Percentiles rank a stretch among this genome's conserved stretches.
phyloP scores from a whole-genome alignment of 2,329 filamentous ascomycete species.

The Aspergillus fijiensis region DNA sequence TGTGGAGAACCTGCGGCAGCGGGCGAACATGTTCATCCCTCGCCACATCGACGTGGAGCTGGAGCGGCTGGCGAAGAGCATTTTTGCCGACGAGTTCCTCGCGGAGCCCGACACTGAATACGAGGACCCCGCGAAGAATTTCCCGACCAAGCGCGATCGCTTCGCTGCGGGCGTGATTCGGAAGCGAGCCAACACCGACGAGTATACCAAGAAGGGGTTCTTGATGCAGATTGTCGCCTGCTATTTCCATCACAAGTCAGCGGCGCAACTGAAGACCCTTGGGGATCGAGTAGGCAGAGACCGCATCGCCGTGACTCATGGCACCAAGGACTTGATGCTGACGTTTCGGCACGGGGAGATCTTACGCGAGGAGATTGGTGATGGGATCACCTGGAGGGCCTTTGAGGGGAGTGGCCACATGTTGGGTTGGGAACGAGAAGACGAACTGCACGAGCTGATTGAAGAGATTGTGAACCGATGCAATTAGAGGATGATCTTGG shows the following conservation, averaged over 20 bases:
- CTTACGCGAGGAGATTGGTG: conserved; percentile 67
- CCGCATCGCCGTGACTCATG: conserved; percentile 76
- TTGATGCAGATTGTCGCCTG: conserved; percentile 75
- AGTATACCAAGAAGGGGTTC: conserved; percentile 68
- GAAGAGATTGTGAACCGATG: conserved; percentile 55
- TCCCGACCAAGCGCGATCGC: conserved; percentile 75
- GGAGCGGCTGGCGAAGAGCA: conserved; percentile 60
- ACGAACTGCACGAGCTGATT: conserved; percentile 67
- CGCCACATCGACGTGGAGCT: conserved; percentile 69
- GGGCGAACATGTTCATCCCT: conserved; percentile 62
- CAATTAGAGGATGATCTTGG: background rate
- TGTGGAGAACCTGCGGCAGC: conserved; percentile 62
- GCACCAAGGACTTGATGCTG: conserved; percentile 76
- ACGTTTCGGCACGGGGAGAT: conserved; percentile 66
- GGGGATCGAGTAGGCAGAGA: conserved; percentile 69
- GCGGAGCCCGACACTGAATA: conserved; percentile 57
- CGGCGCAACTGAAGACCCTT: conserved; percentile 63
- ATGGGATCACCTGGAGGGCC: conserved; percentile 52
- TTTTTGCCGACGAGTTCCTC: conserved; percentile 68
- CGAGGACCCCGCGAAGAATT: conserved; percentile 46
- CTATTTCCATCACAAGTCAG: conserved; percentile 74
- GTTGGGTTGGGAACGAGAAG: conserved; percentile 67
- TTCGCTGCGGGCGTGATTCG: conserved; percentile 76
- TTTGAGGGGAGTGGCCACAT: conserved; percentile 75
- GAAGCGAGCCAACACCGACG: conserved; percentile 63